These are phyloP conservation scores for Solanum lignicaule DNA, from an alignment of 257 asterid genomes.

Conservation along the genomic window DNA sequence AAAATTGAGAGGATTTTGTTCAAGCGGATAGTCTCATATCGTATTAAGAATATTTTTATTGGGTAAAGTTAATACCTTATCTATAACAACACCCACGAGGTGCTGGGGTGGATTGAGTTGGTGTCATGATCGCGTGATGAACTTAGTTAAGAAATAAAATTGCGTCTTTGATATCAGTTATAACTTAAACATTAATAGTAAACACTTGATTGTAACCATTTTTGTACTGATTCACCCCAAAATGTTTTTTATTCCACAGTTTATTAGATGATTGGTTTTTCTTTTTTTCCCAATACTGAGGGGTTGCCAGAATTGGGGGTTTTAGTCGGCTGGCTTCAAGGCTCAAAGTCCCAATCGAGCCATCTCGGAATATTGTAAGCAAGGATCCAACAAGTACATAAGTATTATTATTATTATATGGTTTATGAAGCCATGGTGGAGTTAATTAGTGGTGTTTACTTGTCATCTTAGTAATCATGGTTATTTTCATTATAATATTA, in stretches of 20 bases:
- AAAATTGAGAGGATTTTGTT: too few species aligned
- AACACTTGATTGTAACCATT: neutral
- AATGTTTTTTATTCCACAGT: neutral
- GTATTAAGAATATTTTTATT: too few species aligned
- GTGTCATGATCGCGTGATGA: too few species aligned
- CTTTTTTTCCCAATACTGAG: neutral
- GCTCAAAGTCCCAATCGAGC: neutral
- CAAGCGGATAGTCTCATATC: too few species aligned
- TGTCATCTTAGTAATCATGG: neutral
- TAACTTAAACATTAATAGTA: too few species aligned
- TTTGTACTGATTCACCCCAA: neutral
- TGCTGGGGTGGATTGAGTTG: too few species aligned
- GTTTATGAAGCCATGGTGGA: neutral
- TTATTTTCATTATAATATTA: neutral
- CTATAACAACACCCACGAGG: accelerated
- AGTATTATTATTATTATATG: neutral
- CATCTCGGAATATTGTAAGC: neutral
- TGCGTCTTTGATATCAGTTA: accelerated
- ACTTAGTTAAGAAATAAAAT: too few species aligned
- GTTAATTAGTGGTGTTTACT: neutral
- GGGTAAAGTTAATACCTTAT: too few species aligned
- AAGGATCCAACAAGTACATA: neutral
- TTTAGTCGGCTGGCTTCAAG: neutral
- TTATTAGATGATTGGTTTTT: neutral
- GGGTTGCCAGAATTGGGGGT: neutral